These are phyloP conservation scores for Mycena floridula DNA, from an alignment of 768 basidiomycete species.

Conservation along the genomic window DNA sequence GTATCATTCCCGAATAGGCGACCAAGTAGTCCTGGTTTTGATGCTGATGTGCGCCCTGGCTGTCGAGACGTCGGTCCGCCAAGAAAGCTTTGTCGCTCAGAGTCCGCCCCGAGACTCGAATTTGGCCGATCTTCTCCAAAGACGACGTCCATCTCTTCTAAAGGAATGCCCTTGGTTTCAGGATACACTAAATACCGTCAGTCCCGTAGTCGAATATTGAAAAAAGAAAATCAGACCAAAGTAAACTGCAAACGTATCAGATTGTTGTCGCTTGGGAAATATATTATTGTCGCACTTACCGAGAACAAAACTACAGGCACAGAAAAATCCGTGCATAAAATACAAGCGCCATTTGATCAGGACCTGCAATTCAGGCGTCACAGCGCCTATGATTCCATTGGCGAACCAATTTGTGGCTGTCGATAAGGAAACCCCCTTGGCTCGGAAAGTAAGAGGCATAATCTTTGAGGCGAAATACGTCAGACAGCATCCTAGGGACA, in stretches of 20 bases:
- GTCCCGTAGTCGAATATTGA: background rate
- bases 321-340: constrained; percentile 94
- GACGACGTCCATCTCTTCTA: constrained; percentile 88
- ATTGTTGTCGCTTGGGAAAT: background rate
- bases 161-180: constrained; percentile 78
- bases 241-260: constrained; percentile 44
- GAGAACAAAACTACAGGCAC: constrained; percentile 77
- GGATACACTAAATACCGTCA: constrained; percentile 58
- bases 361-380: constrained; percentile 84
- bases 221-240: constrained; percentile 48
- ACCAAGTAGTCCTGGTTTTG: too few relatives aligned
- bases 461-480: constrained; percentile 42
- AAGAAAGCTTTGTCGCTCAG: too few relatives aligned
- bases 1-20: too few relatives aligned
- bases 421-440: constrained; percentile 90
- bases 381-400: constrained; percentile 86
- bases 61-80: too few relatives aligned
- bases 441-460: constrained; percentile 82
- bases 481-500: background rate
- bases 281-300: constrained; percentile 33
- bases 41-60: too few relatives aligned
- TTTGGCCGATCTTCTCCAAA: constrained; percentile 78
- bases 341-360: constrained; percentile 87
- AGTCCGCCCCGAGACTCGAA: too few relatives aligned
- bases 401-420: constrained; percentile 87